A percentile compares a stretch with the other conserved stretches of the same genome.
Evolutionary conservation across 179 eudicot species (phyloP).

Genomic region (Silene vulgaris): DNA sequence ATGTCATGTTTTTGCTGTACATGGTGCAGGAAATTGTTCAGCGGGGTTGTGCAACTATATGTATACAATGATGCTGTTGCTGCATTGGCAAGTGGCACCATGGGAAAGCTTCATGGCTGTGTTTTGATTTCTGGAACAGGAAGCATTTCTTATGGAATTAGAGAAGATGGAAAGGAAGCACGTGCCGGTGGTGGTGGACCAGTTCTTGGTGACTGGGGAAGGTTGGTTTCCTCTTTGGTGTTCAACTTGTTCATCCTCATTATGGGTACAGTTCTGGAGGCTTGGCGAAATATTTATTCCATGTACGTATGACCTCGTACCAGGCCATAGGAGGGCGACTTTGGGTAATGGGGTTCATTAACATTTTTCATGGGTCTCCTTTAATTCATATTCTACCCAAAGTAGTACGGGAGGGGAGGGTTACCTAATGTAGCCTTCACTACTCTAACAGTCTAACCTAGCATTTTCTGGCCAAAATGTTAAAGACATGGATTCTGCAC

Average conservation of each 20-base stretch:
- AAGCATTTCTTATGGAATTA: slow-evolving; percentile 75
- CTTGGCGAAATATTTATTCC: neutral
- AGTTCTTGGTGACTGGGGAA: slow-evolving; percentile 94
- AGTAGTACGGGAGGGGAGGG: neutral
- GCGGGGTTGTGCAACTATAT: slow-evolving; percentile 49
- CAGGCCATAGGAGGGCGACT: neutral
- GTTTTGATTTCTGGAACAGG: slow-evolving; percentile 90
- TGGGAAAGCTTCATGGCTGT: slow-evolving; percentile 91
- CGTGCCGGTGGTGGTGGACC: slow-evolving; percentile 97
- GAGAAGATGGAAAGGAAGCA: slow-evolving; percentile 73
- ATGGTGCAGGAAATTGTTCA: slow-evolving; percentile 55
- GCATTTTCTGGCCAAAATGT: neutral
- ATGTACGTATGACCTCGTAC: neutral
- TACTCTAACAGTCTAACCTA: neutral
- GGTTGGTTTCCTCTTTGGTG: slow-evolving; percentile 34
- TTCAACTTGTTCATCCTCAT: neutral
- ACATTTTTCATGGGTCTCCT: neutral
- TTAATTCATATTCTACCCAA: neutral
- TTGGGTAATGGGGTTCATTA: neutral
- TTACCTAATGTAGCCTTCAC: slow-evolving; percentile 2
- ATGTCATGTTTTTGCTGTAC: slow-evolving; percentile 14
- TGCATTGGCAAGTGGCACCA: slow-evolving; percentile 90
- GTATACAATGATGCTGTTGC: slow-evolving; percentile 88
- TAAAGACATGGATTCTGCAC: neutral
- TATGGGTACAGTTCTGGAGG: neutral